Conservation (phyloP, 164 flowering plant genomes). For the Vitis amurensis region DNA sequence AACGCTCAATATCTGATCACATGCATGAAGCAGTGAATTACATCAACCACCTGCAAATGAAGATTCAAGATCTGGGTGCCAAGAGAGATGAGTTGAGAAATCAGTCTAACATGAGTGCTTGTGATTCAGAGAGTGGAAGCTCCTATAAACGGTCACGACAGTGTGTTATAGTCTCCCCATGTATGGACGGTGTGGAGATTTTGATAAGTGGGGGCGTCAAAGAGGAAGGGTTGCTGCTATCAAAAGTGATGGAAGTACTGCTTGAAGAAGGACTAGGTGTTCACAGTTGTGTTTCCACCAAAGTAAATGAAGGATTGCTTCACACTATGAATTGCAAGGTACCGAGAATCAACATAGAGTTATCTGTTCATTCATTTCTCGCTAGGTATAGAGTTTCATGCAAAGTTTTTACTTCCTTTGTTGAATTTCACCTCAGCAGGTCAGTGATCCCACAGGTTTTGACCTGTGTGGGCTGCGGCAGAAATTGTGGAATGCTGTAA, state of each 20-base stretch:
- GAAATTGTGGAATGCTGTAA: slow-evolving; percentile 3
- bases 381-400: neutral
- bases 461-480: slow-evolving; percentile 15
- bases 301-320: slow-evolving; percentile 14
- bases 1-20: slow-evolving; percentile 43
- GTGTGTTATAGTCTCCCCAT: slow-evolving; percentile 5
- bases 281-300: slow-evolving; percentile 25
- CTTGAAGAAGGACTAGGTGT: slow-evolving; percentile 25
- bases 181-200: slow-evolving; percentile 21
- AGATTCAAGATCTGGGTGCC: slow-evolving; percentile 19
- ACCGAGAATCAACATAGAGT: neutral
- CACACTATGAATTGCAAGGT: slow-evolving; percentile 32
- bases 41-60: slow-evolving; percentile 28
- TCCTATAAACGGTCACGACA: neutral
- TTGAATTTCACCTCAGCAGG: slow-evolving; percentile 3
- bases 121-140: neutral
- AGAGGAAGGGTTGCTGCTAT: slow-evolving; percentile 10
- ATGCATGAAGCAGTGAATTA: slow-evolving; percentile 41
- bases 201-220: slow-evolving; percentile 10
- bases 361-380: neutral
- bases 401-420: neutral
- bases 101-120: neutral
- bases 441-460: neutral
- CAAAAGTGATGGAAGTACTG: slow-evolving; percentile 23
- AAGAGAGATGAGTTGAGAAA: slow-evolving; percentile 27